These are phyloP conservation scores for Taphrina confusa DNA, from an alignment of 1,139 yeast genomes.

Conservation along the genomic window DNA sequence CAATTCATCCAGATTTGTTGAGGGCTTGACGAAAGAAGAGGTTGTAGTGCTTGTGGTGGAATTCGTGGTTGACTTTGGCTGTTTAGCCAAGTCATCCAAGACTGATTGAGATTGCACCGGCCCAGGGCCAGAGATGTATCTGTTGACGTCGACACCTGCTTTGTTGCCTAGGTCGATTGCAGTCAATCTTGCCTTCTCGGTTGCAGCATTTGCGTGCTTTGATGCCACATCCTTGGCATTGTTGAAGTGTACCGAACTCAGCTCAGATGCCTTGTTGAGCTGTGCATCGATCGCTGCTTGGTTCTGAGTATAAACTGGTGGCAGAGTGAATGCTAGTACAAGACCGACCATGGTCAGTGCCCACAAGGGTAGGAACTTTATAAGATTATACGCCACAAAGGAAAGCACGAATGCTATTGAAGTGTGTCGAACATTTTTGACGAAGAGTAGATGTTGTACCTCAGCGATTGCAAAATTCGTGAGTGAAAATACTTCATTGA, in stretches of 20 bases:
- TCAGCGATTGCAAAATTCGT: constrained; percentile 44
- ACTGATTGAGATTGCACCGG: constrained; percentile 19
- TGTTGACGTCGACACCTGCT: constrained; percentile 30
- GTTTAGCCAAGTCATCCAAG: constrained; percentile 13
- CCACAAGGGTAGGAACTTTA: constrained; percentile 76
- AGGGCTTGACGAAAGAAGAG: not conserved
- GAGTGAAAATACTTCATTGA: constrained; percentile 44
- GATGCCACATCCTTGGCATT: constrained; percentile 18
- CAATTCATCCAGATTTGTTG: not conserved
- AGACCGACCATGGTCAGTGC: constrained; percentile 56
- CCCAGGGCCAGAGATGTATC: constrained; percentile 21
- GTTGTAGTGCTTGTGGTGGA: not conserved
- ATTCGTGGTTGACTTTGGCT: constrained; percentile 2
- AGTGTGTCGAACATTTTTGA: constrained; percentile 68
- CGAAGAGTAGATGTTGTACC: constrained; percentile 62
- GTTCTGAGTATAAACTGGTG: constrained; percentile 71
- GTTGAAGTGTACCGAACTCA: constrained; percentile 44
- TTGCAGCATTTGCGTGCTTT: constrained; percentile 26
- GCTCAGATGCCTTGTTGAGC: constrained; percentile 58
- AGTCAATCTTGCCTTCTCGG: constrained; percentile 23
- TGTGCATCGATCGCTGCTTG: constrained; percentile 79
- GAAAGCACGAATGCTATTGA: constrained; percentile 69
- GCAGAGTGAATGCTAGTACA: constrained; percentile 69
- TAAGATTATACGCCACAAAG: constrained; percentile 67
- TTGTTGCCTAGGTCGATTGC: constrained; percentile 31